Percentiles rank a stretch among this genome's conserved stretches.
These are phyloP conservation scores for Trametes polyzona DNA, from an alignment of 1,284 basidiomycete species.

Conservation along the genomic window DNA sequence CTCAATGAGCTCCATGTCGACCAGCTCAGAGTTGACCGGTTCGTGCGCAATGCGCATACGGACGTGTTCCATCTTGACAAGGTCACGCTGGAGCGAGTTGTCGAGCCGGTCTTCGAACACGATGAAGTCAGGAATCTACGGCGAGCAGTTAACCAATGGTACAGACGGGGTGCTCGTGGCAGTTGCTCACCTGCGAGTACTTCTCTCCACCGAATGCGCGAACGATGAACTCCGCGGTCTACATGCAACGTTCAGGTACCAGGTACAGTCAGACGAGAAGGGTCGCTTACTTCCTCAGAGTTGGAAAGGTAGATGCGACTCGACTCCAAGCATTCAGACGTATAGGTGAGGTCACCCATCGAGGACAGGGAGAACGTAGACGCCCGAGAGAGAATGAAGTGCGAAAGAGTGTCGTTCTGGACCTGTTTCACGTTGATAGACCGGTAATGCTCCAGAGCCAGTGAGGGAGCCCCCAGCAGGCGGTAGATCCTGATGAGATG, in stretches of 20 bases:
- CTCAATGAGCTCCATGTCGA: slow-evolving; percentile 82
- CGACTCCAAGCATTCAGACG: slow-evolving; percentile 74
- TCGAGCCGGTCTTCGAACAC: slow-evolving; percentile 77
- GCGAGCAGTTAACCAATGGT: background rate
- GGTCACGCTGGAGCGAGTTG: slow-evolving; percentile 79
- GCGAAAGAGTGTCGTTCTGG: slow-evolving; percentile 84
- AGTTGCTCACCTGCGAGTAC: slow-evolving; percentile 74
- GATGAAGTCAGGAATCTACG: slow-evolving; percentile 80
- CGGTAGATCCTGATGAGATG: slow-evolving; percentile 80
- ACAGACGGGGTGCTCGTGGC: background rate
- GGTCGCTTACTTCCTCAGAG: slow-evolving; percentile 64
- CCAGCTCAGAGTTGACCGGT: slow-evolving; percentile 62
- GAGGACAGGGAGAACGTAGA: slow-evolving; percentile 79
- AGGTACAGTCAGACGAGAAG: background rate
- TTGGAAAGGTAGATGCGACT: slow-evolving; percentile 80
- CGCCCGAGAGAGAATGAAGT: slow-evolving; percentile 76
- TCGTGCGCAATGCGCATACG: slow-evolving; percentile 83
- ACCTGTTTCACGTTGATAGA: slow-evolving; percentile 78
- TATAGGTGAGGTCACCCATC: slow-evolving; percentile 70
- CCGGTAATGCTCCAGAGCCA: slow-evolving; percentile 78
- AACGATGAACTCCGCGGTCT: slow-evolving; percentile 81
- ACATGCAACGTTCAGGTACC: slow-evolving; percentile 17
- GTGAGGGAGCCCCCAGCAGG: slow-evolving; percentile 73
- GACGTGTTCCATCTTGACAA: slow-evolving; percentile 79
- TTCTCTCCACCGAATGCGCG: slow-evolving; percentile 78